Evolutionary conservation across 805 yeast species (phyloP), one percentile per base, ranked within the genome.

Genomic region (Kluyveromyces nonfermentans): DNA sequence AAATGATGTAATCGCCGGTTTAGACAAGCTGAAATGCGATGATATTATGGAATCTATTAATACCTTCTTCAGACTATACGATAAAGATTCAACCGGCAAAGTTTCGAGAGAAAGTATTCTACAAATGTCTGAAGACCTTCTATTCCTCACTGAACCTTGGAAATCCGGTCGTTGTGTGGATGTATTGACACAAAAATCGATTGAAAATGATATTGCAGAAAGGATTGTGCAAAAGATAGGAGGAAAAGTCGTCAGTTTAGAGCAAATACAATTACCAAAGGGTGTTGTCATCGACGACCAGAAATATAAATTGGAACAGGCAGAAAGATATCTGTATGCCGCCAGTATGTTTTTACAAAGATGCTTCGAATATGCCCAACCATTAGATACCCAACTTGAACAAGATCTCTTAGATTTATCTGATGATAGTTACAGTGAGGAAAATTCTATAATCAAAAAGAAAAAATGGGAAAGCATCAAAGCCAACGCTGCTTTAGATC

Each of bases 331-430:
- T 56, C 69, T 93, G 21, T 75, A 86, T 1, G 90, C 96, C 0
- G 93, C 95, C 3, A 83, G 95, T 48, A 79, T 75, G 16, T 93
- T 90, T 54, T 76, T 90, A 37, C 86, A 85, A 60, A 69, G 95
- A 47, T 87, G 95, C 0, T 88, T 88, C 59, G 95, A 88, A 56
- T 87, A 88, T 61, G 95, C 96, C 0, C 84, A 78, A 50, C 85
- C 93, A 1, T 74, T 71, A 28, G 80, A 73, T 38, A 68, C 72
- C 16, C 68, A 70, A 1, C 59, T 65, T 33, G 59, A 60, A 17
- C 36, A 59, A 7, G 60, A 64, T 34, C 50, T 74, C 35, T 67
- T 74, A 33, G 74, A 75, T 39, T 54, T 75, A 14, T 67, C 64
- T 9, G 71, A 70, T 35, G 71, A 62, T 37, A 67, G 62, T 16